Evolutionary conservation across 2,329 filamentous ascomycete genomes (phyloP).

Genomic region (Aspergillus amoenus): DNA sequence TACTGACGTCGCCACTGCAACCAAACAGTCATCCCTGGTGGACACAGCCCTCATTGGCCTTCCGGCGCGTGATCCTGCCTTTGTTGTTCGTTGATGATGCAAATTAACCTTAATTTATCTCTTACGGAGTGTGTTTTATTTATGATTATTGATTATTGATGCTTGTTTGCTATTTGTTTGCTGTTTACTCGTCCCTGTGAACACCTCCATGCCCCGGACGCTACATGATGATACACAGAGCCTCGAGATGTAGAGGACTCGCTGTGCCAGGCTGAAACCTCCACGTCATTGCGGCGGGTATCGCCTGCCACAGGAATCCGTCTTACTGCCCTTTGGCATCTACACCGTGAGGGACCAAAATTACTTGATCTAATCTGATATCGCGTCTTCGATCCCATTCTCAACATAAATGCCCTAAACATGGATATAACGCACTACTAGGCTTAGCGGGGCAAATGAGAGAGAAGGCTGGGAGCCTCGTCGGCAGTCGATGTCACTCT

Average conservation of each 20-base stretch:
- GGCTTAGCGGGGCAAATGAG: background rate
- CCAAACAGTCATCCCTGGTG: slow-evolving; percentile 13
- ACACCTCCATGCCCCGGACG: slow-evolving; percentile 6
- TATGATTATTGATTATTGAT: background rate
- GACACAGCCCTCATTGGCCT: slow-evolving; percentile 18
- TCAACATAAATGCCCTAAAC: background rate
- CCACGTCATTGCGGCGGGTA: slow-evolving; percentile 12
- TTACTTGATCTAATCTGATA: slow-evolving; percentile 66
- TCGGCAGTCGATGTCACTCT: background rate
- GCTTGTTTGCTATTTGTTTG: background rate
- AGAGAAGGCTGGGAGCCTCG: background rate
- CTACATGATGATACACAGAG: slow-evolving; percentile 27
- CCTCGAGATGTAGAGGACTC: slow-evolving; percentile 19
- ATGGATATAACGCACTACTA: background rate
- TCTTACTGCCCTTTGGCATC: slow-evolving; percentile 18
- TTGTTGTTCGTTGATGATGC: slow-evolving; percentile 13
- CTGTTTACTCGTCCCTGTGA: slow-evolving; percentile 1
- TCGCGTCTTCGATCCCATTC: slow-evolving; percentile 13
- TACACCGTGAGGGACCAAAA: slow-evolving; percentile 47
- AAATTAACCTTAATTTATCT: background rate
- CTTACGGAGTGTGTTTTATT: background rate
- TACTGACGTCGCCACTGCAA: slow-evolving; percentile 15
- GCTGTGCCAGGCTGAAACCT: slow-evolving; percentile 20
- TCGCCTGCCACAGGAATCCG: slow-evolving; percentile 16
- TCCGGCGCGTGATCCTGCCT: slow-evolving; percentile 15